Percentiles rank a stretch among this genome's conserved stretches.
phyloP scores from a whole-genome alignment of 345 rosid genomes.

The Eucalyptus erythrocorys region DNA sequence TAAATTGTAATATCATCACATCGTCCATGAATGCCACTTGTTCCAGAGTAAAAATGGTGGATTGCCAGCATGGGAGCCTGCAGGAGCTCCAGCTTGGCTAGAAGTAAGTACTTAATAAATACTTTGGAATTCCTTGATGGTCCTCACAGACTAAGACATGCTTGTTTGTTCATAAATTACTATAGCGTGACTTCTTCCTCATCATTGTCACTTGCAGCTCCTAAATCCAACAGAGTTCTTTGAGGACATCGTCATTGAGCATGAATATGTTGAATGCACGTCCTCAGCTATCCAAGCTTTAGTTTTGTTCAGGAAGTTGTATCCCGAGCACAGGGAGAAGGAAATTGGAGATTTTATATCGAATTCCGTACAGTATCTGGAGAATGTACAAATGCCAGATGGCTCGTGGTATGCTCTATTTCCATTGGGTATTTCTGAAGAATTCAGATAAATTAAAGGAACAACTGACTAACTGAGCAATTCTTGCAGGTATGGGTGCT shows the following conservation, averaged over 20 bases:
- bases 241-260: slow-evolving; percentile 30
- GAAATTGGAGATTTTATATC: slow-evolving; percentile 29
- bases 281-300: slow-evolving; percentile 27
- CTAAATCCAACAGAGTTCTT: slow-evolving; percentile 53
- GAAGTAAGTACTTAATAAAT: slow-evolving; percentile 17
- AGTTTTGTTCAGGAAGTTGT: slow-evolving; percentile 22
- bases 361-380: slow-evolving; percentile 17
- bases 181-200: background rate
- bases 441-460: background rate
- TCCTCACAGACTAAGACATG: background rate
- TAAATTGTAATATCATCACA: background rate
- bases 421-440: background rate
- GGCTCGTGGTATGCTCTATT: slow-evolving; percentile 35
- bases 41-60: slow-evolving; percentile 50
- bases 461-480: background rate
- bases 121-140: slow-evolving; percentile 5
- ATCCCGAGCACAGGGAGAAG: slow-evolving; percentile 25
- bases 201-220: slow-evolving; percentile 12
- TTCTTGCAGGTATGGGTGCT: slow-evolving; percentile 26
- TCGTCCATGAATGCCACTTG: background rate
- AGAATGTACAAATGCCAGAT: slow-evolving; percentile 23
- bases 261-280: slow-evolving; percentile 38
- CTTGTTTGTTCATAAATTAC: background rate
- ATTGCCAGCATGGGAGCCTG: slow-evolving; percentile 50
- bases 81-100: slow-evolving; percentile 29